These are phyloP conservation scores for Hypoxylon perforatum DNA, from an alignment of 495 filamentous ascomycete genomes.

Conservation along the genomic window DNA sequence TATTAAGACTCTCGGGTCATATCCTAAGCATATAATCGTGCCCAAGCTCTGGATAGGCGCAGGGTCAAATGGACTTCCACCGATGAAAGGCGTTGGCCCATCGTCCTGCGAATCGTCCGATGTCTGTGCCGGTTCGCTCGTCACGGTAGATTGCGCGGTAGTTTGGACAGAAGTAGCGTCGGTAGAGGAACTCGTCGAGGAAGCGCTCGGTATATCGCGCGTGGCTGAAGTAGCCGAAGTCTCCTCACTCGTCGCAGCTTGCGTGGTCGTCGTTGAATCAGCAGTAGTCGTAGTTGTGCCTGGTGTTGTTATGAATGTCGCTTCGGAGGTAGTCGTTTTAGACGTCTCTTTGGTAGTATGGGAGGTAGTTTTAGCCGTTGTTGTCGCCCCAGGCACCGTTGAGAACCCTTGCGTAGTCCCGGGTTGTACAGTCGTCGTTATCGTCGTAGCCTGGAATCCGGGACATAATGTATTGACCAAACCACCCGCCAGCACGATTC, in stretches of 20 bases:
- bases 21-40: background rate
- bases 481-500: constrained; percentile 47
- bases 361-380: constrained; percentile 9
- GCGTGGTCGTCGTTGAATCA: constrained; percentile 11
- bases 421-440: constrained; percentile 31
- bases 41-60: constrained; percentile 21
- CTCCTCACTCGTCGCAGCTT: constrained; percentile 18
- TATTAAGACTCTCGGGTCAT: constrained; percentile 13
- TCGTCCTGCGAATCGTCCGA: constrained; percentile 16
- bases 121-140: constrained; percentile 24
- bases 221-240: constrained; percentile 22
- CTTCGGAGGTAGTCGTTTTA: no score
- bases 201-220: background rate
- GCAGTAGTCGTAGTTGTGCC: constrained; percentile 18
- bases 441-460: constrained; percentile 28
- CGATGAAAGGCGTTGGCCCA: constrained; percentile 29
- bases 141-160: constrained; percentile 18
- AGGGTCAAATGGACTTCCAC: constrained; percentile 35
- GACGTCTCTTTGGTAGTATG: constrained; percentile 10
- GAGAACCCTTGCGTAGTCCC: constrained; percentile 26
- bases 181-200: constrained; percentile 15
- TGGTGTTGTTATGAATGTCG: constrained; percentile 12
- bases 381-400: constrained; percentile 32
- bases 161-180: constrained; percentile 23
- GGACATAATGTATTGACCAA: constrained; percentile 52